These are phyloP conservation scores for Exophiala bonariae DNA, from an alignment of 2,329 filamentous ascomycete species.

Conservation along the genomic window DNA sequence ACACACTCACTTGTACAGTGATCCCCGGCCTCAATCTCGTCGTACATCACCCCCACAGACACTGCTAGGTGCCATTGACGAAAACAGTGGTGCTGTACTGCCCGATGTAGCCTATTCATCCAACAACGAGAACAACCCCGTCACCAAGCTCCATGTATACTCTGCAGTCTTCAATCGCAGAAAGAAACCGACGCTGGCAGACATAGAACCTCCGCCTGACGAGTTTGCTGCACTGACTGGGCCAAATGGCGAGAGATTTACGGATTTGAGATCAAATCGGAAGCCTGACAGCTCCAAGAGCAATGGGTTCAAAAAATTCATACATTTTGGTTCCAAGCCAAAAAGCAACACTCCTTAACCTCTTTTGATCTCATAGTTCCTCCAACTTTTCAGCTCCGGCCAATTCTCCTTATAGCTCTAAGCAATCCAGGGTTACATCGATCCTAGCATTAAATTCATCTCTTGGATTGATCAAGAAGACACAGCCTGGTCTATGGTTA, in stretches of 20 bases:
- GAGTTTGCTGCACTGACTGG: slow-evolving; percentile 16
- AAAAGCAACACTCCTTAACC: no score
- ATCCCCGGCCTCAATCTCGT: slow-evolving; percentile 1
- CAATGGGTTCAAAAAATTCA: slow-evolving; percentile 11
- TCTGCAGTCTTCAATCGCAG: slow-evolving; percentile 9
- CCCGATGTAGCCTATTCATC: slow-evolving; percentile 13
- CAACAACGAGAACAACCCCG: slow-evolving; percentile 13
- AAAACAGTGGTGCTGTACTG: slow-evolving; percentile 16
- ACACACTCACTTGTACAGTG: slow-evolving; percentile 14
- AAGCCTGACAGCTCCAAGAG: slow-evolving; percentile 7
- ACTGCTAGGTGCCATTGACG: slow-evolving; percentile 22
- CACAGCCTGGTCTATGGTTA: no score
- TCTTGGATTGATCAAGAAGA: no score
- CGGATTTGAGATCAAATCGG: slow-evolving; percentile 20
- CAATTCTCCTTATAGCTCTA: no score
- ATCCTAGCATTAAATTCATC: no score
- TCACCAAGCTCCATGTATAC: slow-evolving; percentile 20
- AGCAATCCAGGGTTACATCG: no score
- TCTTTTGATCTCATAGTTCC: no score
- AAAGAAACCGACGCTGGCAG: slow-evolving; percentile 14
- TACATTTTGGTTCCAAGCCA: slow-evolving; percentile 20
- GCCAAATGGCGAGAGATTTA: slow-evolving; percentile 20
- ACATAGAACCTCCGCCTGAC: slow-evolving; percentile 3
- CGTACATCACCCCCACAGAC: slow-evolving; percentile 15
- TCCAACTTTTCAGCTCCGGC: no score